These are phyloP conservation scores for Scutellaria galericulata DNA, from an alignment of 257 asterid genomes.

Conservation along the genomic window DNA sequence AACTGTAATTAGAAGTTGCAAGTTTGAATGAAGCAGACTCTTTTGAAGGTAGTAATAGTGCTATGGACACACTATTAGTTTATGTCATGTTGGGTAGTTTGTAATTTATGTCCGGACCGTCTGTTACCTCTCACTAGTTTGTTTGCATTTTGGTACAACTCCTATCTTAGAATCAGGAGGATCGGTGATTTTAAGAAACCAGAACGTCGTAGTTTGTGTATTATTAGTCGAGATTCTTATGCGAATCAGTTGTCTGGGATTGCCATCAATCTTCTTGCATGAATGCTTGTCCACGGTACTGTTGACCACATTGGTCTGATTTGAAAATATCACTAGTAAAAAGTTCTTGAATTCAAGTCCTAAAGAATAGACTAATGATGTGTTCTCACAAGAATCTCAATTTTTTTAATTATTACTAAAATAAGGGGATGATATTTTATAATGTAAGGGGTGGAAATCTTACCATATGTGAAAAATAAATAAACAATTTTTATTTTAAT, in stretches of 20 bases:
- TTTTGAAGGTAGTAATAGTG: conserved; percentile 29
- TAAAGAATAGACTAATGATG: no score
- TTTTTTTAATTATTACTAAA: no score
- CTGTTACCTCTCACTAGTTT: not conserved
- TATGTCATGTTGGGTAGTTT: conserved; percentile 17
- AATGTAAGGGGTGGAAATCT: no score
- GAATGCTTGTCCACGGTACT: not conserved
- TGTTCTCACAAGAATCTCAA: no score
- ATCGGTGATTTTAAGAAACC: conserved; percentile 8
- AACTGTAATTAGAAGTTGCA: conserved; percentile 24
- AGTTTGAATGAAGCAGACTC: conserved; percentile 23
- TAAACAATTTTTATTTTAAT: no score
- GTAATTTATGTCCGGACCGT: conserved; percentile 24
- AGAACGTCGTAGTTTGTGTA: not conserved
- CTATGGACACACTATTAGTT: not conserved
- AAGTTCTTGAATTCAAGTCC: no score
- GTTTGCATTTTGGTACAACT: conserved; percentile 26
- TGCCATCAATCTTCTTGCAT: not conserved
- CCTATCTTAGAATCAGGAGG: not conserved
- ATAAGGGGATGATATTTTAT: no score
- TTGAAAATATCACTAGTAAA: no score
- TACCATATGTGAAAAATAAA: no score
- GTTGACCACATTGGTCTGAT: no score
- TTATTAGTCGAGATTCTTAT: not conserved
- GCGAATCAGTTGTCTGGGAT: not conserved